Evolutionary conservation across 2,329 filamentous ascomycete species (phyloP).

Genomic region (Pseudogymnoascus sp.): DNA sequence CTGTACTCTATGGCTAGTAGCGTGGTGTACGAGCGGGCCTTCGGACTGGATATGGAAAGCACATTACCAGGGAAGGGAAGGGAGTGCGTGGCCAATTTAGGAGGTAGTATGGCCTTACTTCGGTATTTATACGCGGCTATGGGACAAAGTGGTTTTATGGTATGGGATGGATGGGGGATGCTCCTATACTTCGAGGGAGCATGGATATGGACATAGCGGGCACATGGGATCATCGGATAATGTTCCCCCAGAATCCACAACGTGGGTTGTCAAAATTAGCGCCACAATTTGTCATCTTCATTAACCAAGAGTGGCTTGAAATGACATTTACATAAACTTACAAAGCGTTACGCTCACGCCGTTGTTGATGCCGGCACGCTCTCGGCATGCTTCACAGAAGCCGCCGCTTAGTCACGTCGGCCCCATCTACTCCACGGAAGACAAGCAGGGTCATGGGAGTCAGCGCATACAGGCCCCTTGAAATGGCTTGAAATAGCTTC

Average conservation of each 20-base stretch:
- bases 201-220: background rate
- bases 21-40: background rate
- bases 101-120: background rate
- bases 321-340: constrained; percentile 4
- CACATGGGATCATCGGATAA: constrained; percentile 3
- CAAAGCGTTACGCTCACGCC: background rate
- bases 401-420: background rate
- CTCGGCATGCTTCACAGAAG: background rate
- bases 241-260: constrained; percentile 6
- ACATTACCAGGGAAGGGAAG: background rate
- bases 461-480: background rate
- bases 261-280: constrained; percentile 6
- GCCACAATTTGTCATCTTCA: constrained; percentile 6
- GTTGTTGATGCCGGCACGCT: background rate
- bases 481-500: background rate
- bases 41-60: background rate
- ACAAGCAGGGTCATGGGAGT: background rate
- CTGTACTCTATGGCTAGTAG: background rate
- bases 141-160: background rate
- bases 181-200: background rate
- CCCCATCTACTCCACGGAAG: background rate
- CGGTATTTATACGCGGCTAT: background rate
- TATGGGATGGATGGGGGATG: background rate
- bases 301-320: background rate
- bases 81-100: background rate